phyloP scores from a whole-genome alignment of 352 stramenopile genomes.

The Phytophthora pseudosyringae region DNA sequence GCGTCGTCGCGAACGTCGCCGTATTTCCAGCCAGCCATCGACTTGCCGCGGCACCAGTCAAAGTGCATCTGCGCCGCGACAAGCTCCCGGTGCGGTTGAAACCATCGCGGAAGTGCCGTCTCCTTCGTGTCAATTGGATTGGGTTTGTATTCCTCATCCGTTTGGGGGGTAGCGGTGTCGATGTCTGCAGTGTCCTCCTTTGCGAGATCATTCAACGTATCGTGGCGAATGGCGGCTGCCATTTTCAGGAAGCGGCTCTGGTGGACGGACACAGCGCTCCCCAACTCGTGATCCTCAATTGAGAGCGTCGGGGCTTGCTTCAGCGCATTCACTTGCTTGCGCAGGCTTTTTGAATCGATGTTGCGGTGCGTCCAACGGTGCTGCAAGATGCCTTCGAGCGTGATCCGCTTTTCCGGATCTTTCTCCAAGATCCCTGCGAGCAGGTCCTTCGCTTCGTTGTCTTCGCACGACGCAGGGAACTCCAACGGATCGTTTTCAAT shows the following conservation, averaged over 20 bases:
- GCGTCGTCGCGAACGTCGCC: conserved; percentile 48
- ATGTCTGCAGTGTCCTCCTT: conserved; percentile 9
- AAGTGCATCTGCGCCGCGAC: conserved; percentile 71
- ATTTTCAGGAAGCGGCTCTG: conserved; percentile 51
- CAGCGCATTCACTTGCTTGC: conserved; percentile 47
- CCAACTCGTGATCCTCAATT: conserved; percentile 55
- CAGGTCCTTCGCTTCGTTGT: conserved; percentile 73
- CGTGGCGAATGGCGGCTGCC: conserved; percentile 37
- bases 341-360: conserved; percentile 57
- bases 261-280: conserved; percentile 60
- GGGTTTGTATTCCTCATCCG: conserved; percentile 36
- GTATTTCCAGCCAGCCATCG: conserved; percentile 51
- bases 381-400: conserved; percentile 64
- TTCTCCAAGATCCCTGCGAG: conserved; percentile 76
- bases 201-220: conserved; percentile 21
- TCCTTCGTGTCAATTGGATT: conserved; percentile 46
- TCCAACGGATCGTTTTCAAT: conserved; percentile 72
- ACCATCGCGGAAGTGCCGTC: conserved; percentile 40
- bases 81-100: conserved; percentile 36
- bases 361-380: conserved; percentile 80
- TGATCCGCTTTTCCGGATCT: conserved; percentile 72
- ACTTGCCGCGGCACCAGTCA: conserved; percentile 67
- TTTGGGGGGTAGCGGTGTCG: background rate
- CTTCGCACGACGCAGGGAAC: conserved; percentile 53
- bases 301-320: conserved; percentile 44